phyloP scores from a whole-genome alignment of 192 early-diverging fungal genomes.

The Podila horticola region DNA sequence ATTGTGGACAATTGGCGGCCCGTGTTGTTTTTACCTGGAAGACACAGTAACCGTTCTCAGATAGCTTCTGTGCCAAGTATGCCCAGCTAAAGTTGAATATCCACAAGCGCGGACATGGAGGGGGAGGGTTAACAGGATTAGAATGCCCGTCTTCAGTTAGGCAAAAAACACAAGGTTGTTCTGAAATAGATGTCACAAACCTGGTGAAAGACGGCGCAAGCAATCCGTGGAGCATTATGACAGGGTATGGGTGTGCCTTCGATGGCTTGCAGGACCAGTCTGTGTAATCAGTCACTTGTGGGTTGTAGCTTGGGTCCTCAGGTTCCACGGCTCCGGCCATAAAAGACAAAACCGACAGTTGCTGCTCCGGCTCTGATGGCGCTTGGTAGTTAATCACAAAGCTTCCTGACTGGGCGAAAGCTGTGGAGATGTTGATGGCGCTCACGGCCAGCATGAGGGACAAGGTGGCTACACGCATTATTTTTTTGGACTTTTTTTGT shows the following conservation, averaged over 20 bases:
- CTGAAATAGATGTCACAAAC: background rate
- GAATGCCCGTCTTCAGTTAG: background rate
- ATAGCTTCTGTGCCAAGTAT: background rate
- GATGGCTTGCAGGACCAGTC: conserved; percentile 8
- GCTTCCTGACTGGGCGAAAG: too few relatives aligned
- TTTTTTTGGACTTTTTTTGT: too few relatives aligned
- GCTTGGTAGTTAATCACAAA: background rate
- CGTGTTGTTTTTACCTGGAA: conserved; percentile 5
- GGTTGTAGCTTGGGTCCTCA: background rate
- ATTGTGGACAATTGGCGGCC: background rate
- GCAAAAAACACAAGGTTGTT: background rate
- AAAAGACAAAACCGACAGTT: background rate
- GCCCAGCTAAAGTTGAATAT: background rate
- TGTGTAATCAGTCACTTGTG: conserved; percentile 1
- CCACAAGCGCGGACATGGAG: background rate
- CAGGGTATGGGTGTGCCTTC: conserved; percentile 3
- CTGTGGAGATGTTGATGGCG: too few relatives aligned
- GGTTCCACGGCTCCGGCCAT: too few relatives aligned
- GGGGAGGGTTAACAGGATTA: background rate
- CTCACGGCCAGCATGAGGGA: too few relatives aligned
- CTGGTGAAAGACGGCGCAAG: conserved; percentile 7
- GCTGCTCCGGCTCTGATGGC: background rate
- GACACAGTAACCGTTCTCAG: conserved; percentile 9
- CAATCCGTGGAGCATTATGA: conserved; percentile 24
- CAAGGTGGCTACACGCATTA: too few relatives aligned